Evolutionary conservation across 2,329 filamentous ascomycete genomes (phyloP), one percentile per base, ranked within the genome.

Genomic region (Cercospora beticola): DNA sequence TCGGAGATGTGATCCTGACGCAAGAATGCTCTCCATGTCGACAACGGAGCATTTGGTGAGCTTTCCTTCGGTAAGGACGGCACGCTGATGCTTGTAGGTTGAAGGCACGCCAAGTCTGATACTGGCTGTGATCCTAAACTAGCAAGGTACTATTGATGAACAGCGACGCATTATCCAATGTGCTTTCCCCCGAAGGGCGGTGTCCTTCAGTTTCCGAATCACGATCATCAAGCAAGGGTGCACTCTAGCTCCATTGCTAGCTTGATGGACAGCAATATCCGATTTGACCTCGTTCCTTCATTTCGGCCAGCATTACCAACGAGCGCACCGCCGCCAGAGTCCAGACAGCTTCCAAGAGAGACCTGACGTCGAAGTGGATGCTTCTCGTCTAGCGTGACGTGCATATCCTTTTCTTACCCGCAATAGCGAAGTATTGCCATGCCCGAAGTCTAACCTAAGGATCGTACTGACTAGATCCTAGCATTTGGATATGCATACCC

Each of bases 401-500:
- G 40, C 33, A 26, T 46, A 9, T 10, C 30, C n/a, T 49, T 62
- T 26, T 21, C 18, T 62, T 12, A 33, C 31, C 59, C 31, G 40
- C 30, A 21, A 30, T 30, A 9, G 52, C 62, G 52, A 36, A 56
- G 62, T 56, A 23, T n/a, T 58, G 52, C 62, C 31, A 40, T 58
- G 31, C 52, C 59, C 59, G 59, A 30, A 43, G 59, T 64, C 12
- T 16, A 64, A 40, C 52, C 52, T 57, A 57, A 23, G 62, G 62
- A 57, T 57, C 59, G 40, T n/a, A 57, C 18, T 40, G 30, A 57
- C 26, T 28, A 40, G 21, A 64, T 33, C 30, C 49, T 30, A 57
- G 62, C 62, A 64, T 58, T 12, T 28, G 49, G 62, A 64, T 43
- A 58, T 63, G 62, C 49, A 64, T 58, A 58, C 21, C 62, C 62